Evolutionary conservation across 768 basidiomycete species (phyloP), one percentile per base, ranked within the genome.

Genomic region (Lactifluus piperatus): DNA sequence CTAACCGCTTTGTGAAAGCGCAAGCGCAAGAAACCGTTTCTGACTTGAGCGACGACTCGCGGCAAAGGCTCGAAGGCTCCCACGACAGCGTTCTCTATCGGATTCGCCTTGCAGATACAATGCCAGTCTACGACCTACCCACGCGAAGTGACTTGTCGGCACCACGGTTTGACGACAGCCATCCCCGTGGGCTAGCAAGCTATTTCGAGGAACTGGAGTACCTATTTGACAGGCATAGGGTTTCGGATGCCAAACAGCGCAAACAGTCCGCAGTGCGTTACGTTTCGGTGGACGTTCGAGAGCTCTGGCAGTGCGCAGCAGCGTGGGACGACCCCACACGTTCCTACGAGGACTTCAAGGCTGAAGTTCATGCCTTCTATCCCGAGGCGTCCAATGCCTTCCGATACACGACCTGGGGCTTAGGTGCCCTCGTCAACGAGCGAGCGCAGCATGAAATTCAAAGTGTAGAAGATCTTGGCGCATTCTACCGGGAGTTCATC

Each of bases 121-220:
- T 44, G 43, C 22, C 43, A 13, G 43, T 44, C 43, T 44, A 22
- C 22, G 43, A 44, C 43, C 22, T 44, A 22, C 43, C 43, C 11
- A 44, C 22, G n/a, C 43, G 11, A 44, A 44, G 24, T 44, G 43
- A 44, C 22, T 9, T 24, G 22, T 44, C 43, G 36, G 84, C 20
- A 82, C 85, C 29, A 22, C 49, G 29, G 50, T n/a, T 41, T 20
- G 30, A 39, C n/a, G 53, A 32, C 16, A n/a, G 24, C 16, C 24
- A 27, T 39, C 41, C 41, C 27, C 51, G 51, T 24, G 36, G 36
- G 20, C 27, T 37, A 24, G n/a, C 7, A 41, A 16, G 26, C 36
- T 41, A 32, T 53, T 41, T 53, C 10, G 36, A 53, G 36, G 41
- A 53, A 14, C 51, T 37, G 26, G 51, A 53, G 36, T 41, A 37